Evolutionary conservation across 31 red algal genomes (phyloP).

Genomic region (Asparagopsis taxiformis): DNA sequence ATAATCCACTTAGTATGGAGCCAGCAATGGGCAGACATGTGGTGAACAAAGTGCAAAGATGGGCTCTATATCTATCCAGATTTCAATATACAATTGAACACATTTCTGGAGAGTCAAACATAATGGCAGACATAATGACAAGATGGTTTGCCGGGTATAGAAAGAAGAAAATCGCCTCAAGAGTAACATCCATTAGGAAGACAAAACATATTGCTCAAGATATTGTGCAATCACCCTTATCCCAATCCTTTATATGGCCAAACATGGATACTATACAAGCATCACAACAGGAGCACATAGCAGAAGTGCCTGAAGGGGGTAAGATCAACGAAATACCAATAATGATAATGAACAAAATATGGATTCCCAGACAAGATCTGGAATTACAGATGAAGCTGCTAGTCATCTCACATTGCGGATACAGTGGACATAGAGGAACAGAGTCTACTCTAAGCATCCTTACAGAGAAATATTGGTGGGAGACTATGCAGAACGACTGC

Average conservation of each 20-base stretch:
- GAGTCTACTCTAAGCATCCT: no score
- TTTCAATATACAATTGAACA: conserved; percentile 40
- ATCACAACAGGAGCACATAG: neutral
- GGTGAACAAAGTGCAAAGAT: conserved; percentile 13
- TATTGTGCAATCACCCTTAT: neutral
- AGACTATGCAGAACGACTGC: neutral
- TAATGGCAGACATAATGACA: conserved; percentile 27
- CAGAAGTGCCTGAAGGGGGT: no score
- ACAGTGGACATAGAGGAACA: neutral
- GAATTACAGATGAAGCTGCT: neutral
- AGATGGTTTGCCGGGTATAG: conserved; percentile 8
- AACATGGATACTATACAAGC: neutral
- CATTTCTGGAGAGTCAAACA: conserved; percentile 21
- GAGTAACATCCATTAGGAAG: neutral
- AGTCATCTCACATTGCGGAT: neutral
- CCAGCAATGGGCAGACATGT: conserved; percentile 9
- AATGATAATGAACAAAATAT: neutral
- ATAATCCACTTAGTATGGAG: conserved; percentile 16
- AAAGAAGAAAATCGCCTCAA: neutral
- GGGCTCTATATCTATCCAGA: conserved; percentile 14
- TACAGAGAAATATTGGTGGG: neutral
- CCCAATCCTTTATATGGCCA: neutral
- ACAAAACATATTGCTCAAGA: no score
- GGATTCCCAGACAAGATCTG: neutral
- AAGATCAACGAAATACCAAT: neutral